These are phyloP conservation scores for Penicillium capsulatum DNA, from an alignment of 2,329 filamentous ascomycete genomes.

Conservation along the genomic window DNA sequence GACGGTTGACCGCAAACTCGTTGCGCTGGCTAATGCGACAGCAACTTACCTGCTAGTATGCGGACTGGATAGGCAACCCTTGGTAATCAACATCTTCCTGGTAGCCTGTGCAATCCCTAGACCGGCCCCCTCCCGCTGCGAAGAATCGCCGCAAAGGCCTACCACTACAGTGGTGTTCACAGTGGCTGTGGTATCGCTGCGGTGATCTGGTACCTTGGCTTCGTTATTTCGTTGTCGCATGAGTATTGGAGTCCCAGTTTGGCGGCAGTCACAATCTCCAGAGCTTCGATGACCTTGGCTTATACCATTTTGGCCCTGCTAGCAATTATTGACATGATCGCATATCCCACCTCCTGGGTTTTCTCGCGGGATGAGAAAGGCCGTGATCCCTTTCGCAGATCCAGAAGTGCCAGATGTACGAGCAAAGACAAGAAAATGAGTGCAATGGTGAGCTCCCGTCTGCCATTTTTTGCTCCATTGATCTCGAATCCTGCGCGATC, in stretches of 20 bases:
- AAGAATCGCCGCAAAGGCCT: conserved; percentile 47
- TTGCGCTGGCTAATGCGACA: conserved; percentile 41
- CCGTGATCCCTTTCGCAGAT: conserved; percentile 55
- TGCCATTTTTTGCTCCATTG: conserved; percentile 63
- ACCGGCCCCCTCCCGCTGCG: conserved; percentile 44
- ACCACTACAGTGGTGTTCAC: conserved; percentile 54
- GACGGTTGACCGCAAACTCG: conserved; percentile 32
- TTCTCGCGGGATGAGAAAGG: conserved; percentile 55
- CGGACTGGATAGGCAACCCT: conserved; percentile 50
- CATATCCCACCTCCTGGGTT: conserved; percentile 58
- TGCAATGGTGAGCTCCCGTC: conserved; percentile 59
- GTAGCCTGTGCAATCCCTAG: conserved; percentile 44
- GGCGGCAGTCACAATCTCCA: conserved; percentile 20
- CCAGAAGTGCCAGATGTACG: conserved; percentile 54
- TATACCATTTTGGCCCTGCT: conserved; percentile 58
- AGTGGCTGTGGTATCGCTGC: conserved; percentile 50
- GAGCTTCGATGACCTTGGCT: conserved; percentile 49
- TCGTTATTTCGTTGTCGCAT: conserved; percentile 35
- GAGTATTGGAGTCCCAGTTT: conserved; percentile 25
- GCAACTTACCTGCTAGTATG: conserved; percentile 47
- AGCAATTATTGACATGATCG: conserved; percentile 56
- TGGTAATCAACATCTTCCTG: conserved; percentile 52
- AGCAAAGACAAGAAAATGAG: conserved; percentile 60
- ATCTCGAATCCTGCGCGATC: conserved; percentile 46
- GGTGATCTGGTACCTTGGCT: conserved; percentile 46